Base-by-base conservation (phyloP, 129 eudicot species). In the Centrapalus pauciflorus region DNA sequence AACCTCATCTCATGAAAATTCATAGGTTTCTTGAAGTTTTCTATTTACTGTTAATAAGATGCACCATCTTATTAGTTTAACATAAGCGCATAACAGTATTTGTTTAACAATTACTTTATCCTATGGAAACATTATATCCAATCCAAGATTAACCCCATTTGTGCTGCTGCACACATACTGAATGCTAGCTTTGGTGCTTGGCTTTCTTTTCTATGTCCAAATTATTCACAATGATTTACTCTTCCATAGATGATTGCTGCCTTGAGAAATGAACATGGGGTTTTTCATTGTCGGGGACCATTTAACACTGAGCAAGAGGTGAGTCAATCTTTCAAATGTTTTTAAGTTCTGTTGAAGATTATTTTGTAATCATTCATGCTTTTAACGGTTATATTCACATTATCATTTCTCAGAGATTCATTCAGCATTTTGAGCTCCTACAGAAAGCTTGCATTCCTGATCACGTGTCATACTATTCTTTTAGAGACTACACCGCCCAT, bases 271-370 rank as follows among this genome's bases (percentile, higher is more conserved):
- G 96, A 92, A 51, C 77, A 79, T 27, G 80, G 84, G 61, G 66
- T 62, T 73, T 80, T 83, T 46, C 85, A 64, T 51, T 71, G 83
- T 62, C 64, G 19, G 40, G 92, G 96, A 21, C 98, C 96, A 57
- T 92, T 92, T 62, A 92, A 92, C 74, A 88, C 87, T 25, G 98
- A 92, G 78, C 87, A 88, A 69, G 98, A 92, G 98, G 98, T 92
- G 76, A 63, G 73, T 45, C 35, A 27, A 55, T n/a, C 32, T 67
- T 49, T 54, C 49, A 20, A 38, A 25, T 34, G 41, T n/a, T 52
- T 29, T 17, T 19, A 14, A 4, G 26, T 41, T 60, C 17, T 2
- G 21, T 6, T 32, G 26, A 55, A 28, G 35, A 38, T 10, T 54
- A 14, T 14, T n/a, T 37, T 38, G 55, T 68, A 38, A 9, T n/a